Evolutionary conservation across 768 basidiomycete genomes (phyloP), one percentile per base, ranked within the genome.

Genomic region (Suillus plorans): DNA sequence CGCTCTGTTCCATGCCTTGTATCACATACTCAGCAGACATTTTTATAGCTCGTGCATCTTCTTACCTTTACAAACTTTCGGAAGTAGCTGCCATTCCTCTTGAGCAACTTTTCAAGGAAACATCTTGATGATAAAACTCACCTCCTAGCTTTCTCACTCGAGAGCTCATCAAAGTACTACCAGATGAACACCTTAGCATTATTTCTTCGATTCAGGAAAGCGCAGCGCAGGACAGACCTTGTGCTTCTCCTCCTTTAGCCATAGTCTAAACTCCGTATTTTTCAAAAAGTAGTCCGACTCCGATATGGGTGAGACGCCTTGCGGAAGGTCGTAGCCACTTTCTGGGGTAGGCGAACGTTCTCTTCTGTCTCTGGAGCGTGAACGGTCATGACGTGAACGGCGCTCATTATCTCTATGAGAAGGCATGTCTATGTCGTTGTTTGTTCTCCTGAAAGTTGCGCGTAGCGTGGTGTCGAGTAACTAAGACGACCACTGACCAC

Each of bases 231-330:
- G 56, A 75, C 79, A 61, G 63, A 86, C 87, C 79, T 85, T 87
- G 60, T 78, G 80, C 69, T 86, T 84, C 71, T 85, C 83, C 28
- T 92, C 89, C 75, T 90, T 92, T 64, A 97, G 80, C 94, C 95
- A 98, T 31, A 86, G 75, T 68, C 89, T 85, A 72, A 96, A 97
- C 72, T 97, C 95, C 63, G 87, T 85, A 61, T 86, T 91, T 77
- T 93, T 95, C 71, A 90, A 82, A 77, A 95, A 97, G 72, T 96
- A 97, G 72, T 97, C 95, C 0, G 89, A 85, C 69, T 93, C 90
- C 0, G 85, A 86, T 67, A 97, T 91, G 20, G 84, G 79, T n/a
- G 81, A 76, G 36, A 85, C 83, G 47, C 84, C 82, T 31, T 80
- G 71, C 34, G 90, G 91, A 18, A 92, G 80, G 13, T 79, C 71